Evolutionary conservation across 83 land plant genomes (phyloP).

Genomic region (Larix sibirica): DNA sequence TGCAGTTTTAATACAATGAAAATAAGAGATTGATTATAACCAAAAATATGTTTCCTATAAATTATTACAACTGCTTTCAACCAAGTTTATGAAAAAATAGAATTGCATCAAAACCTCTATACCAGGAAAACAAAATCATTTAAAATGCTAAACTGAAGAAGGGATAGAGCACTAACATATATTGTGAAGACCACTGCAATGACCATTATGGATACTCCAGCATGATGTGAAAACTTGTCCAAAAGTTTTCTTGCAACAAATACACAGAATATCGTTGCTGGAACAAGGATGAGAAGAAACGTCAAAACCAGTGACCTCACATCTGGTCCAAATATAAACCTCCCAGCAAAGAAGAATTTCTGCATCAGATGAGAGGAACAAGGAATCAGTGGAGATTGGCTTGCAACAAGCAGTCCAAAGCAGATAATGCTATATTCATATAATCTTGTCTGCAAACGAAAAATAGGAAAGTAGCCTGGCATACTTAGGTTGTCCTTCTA

Average conservation of each 20-base stretch:
- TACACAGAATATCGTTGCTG: conserved; percentile 57
- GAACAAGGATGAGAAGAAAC: conserved; percentile 60
- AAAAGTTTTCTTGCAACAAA: conserved; percentile 71
- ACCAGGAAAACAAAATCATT: not conserved
- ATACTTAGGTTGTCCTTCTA: not conserved
- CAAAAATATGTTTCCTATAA: not conserved
- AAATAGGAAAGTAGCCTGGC: not conserved
- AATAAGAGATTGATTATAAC: too few relatives aligned
- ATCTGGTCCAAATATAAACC: conserved; percentile 89
- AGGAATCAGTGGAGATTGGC: not conserved
- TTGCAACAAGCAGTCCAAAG: not conserved
- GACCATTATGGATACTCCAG: conserved; percentile 59
- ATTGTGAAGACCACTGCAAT: conserved; percentile 48
- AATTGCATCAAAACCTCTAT: not conserved
- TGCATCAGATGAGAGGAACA: conserved; percentile 29
- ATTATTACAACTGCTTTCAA: not conserved
- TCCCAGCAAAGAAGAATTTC: conserved; percentile 63
- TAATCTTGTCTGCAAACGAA: not conserved
- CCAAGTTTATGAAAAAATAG: not conserved
- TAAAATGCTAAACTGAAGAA: not conserved
- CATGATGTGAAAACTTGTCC: conserved; percentile 43
- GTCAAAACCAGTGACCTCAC: conserved; percentile 66
- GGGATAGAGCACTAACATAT: conserved; percentile 40
- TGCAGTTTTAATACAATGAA: too few relatives aligned
- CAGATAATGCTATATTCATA: not conserved